phyloP scores from a whole-genome alignment of 2,329 filamentous ascomycete species.

The Beauveria varroae region DNA sequence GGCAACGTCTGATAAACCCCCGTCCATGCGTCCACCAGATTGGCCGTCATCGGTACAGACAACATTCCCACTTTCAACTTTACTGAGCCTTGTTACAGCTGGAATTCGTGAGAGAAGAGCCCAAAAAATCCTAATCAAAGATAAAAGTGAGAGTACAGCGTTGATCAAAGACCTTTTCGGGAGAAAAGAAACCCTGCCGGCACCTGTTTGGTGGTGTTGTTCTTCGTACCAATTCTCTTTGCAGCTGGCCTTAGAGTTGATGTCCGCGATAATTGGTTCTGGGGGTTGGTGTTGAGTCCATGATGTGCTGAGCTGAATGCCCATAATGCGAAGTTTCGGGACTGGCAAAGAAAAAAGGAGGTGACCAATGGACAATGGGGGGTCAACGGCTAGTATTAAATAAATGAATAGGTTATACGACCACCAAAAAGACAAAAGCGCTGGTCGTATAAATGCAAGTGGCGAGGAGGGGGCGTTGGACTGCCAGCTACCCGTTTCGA shows the following conservation, averaged over 20 bases:
- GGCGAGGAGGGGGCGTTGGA: not conserved
- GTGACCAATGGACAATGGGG: not conserved
- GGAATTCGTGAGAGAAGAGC: not conserved
- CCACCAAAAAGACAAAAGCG: not conserved
- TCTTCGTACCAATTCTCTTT: not conserved
- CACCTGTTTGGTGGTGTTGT: not conserved
- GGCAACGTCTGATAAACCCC: not conserved
- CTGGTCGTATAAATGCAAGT: constrained; percentile 8
- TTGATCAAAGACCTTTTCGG: not conserved
- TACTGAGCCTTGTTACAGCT: not conserved
- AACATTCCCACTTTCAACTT: not conserved
- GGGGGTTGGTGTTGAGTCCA: constrained; percentile 1
- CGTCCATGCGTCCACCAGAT: not conserved
- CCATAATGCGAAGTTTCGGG: not conserved
- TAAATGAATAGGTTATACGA: constrained; percentile 5
- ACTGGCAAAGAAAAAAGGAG: not conserved
- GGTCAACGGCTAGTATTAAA: constrained; percentile 10
- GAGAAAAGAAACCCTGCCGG: not conserved
- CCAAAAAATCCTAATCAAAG: not conserved
- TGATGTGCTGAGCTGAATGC: not conserved
- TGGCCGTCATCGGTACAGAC: not conserved
- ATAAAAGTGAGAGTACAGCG: not conserved
- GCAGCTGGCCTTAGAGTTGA: not conserved
- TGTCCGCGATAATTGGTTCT: not conserved
- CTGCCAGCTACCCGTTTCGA: constrained; percentile 1